Evolutionary conservation across 116 monocot species (phyloP).

Genomic region (Iris pallida): DNA sequence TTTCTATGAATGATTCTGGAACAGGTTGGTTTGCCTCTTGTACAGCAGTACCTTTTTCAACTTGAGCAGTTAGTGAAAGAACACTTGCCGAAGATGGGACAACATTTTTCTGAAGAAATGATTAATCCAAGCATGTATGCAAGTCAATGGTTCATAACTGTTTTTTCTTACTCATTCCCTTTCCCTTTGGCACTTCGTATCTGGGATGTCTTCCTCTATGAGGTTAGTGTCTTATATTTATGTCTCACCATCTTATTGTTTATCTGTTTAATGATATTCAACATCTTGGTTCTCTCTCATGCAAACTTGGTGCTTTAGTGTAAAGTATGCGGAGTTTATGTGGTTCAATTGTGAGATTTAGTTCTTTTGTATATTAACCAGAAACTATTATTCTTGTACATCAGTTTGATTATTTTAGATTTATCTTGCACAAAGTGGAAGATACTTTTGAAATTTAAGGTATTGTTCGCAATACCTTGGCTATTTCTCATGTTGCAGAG

Average conservation of each 20-base stretch:
- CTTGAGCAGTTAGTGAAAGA: slow-evolving; percentile 92
- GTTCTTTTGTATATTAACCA: too few relatives aligned
- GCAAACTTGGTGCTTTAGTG: too few relatives aligned
- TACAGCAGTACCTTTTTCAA: slow-evolving; percentile 87
- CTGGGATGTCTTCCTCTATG: slow-evolving; percentile 96
- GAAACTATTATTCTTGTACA: too few relatives aligned
- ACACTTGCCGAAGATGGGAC: slow-evolving; percentile 73
- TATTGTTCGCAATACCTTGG: too few relatives aligned
- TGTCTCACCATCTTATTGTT: background rate
- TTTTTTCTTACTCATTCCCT: slow-evolving; percentile 96
- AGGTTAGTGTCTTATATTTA: slow-evolving; percentile 53
- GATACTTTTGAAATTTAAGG: too few relatives aligned
- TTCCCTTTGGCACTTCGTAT: slow-evolving; percentile 90
- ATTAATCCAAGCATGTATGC: slow-evolving; percentile 99
- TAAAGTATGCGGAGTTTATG: too few relatives aligned
- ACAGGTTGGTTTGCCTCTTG: slow-evolving; percentile 88
- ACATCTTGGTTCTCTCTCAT: too few relatives aligned
- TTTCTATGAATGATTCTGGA: slow-evolving; percentile 11
- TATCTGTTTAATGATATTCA: too few relatives aligned
- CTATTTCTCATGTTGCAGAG: too few relatives aligned
- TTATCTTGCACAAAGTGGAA: too few relatives aligned
- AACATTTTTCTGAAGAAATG: slow-evolving; percentile 89
- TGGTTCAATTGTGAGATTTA: too few relatives aligned
- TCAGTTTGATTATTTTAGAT: too few relatives aligned
- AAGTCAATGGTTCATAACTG: slow-evolving; percentile 99